Percentiles rank a stretch among this genome's conserved stretches.
Evolutionary conservation across 176 grass and related monocot species (phyloP).

Genomic region (Carex parvula): DNA sequence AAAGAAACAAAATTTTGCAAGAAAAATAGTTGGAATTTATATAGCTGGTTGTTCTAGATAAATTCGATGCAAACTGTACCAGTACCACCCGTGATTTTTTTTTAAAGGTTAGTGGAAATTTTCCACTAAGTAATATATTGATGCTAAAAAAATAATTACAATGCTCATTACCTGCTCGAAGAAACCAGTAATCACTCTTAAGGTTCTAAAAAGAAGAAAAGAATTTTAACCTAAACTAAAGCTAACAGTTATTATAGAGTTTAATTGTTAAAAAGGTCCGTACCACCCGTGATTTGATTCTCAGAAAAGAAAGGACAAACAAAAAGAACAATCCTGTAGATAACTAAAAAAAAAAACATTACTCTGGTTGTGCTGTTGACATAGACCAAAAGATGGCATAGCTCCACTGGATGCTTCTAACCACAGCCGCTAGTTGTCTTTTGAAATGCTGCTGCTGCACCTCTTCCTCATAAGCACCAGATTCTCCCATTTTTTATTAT

Average conservation of each 20-base stretch:
- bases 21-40: not conserved
- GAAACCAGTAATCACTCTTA: too few species aligned
- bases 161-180: too few species aligned
- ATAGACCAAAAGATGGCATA: slow-evolving; percentile 86
- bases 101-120: too few species aligned
- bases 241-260: too few species aligned
- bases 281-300: not conserved
- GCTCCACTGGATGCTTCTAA: slow-evolving; percentile 68
- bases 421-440: slow-evolving; percentile 56
- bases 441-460: slow-evolving; percentile 31
- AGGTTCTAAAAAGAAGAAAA: too few species aligned
- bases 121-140: too few species aligned
- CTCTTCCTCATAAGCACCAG: slow-evolving; percentile 20
- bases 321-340: not conserved
- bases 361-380: slow-evolving; percentile 52
- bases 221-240: too few species aligned
- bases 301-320: not conserved
- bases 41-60: not conserved
- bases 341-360: slow-evolving; percentile 8
- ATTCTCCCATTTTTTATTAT: slow-evolving; percentile 22
- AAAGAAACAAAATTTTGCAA: not conserved
- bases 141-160: too few species aligned
- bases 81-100: not conserved
- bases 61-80: not conserved
- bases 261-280: too few species aligned